Conservation (phyloP, 805 yeast species). For the Cyberlindnera xylosilytica region DNA sequence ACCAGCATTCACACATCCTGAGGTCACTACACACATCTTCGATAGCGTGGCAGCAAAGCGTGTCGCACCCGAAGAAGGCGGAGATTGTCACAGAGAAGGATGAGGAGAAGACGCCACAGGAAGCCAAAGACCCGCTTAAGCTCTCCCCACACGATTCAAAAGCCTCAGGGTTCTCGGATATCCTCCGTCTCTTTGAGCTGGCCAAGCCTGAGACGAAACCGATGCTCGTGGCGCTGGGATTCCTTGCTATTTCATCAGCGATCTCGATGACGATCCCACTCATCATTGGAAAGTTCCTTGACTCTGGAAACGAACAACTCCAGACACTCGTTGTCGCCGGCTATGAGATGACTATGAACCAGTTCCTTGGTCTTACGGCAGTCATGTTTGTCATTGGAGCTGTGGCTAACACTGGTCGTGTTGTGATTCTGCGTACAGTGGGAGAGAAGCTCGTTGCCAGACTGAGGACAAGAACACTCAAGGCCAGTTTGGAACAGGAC, state of each 20-base stretch:
- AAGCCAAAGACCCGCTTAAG: too few relatives aligned
- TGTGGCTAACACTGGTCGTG: constrained; percentile 74
- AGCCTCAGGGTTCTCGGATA: constrained; percentile 33
- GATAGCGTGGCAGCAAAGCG: too few relatives aligned
- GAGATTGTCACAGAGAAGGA: too few relatives aligned
- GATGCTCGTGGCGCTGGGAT: constrained; percentile 56
- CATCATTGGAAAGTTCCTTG: constrained; percentile 82
- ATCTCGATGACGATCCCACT: constrained; percentile 80
- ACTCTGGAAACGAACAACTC: constrained; percentile 35
- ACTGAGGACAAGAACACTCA: constrained; percentile 71
- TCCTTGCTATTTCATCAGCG: constrained; percentile 68
- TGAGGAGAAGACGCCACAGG: too few relatives aligned
- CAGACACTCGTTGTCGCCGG: constrained; percentile 32
- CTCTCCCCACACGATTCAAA: constrained; percentile 33
- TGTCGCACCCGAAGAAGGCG: too few relatives aligned
- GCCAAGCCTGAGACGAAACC: constrained; percentile 56
- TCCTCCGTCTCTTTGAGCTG: constrained; percentile 47
- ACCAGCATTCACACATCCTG: too few relatives aligned
- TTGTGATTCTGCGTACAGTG: constrained; percentile 67
- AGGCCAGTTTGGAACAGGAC: constrained; percentile 78
- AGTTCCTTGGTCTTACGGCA: constrained; percentile 61
- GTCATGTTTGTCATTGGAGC: constrained; percentile 72
- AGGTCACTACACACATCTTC: too few relatives aligned
- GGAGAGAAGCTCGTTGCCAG: constrained; percentile 90
- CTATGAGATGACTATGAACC: constrained; percentile 58